These are phyloP conservation scores for Nymphaea thermarum DNA, from an alignment of 164 flowering plant genomes.

Conservation along the genomic window DNA sequence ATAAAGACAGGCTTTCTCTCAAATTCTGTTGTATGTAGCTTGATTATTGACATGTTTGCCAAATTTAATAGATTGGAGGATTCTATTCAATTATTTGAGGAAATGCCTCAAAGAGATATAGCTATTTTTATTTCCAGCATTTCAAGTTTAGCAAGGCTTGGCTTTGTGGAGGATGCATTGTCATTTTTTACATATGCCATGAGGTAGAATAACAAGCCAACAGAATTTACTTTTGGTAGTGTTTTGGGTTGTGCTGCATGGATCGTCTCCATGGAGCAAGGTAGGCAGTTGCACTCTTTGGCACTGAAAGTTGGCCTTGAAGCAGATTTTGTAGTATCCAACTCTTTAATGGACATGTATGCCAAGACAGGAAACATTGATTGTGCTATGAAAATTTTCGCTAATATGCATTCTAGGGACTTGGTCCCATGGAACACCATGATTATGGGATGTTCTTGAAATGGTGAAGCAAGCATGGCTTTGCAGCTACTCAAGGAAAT, in stretches of 20 bases:
- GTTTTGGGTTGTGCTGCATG: slow-evolving; percentile 24
- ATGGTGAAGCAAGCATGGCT: slow-evolving; percentile 30
- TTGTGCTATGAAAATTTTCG: slow-evolving; percentile 26
- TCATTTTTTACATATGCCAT: slow-evolving; percentile 26
- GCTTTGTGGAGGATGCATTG: slow-evolving; percentile 25
- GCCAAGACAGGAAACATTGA: slow-evolving; percentile 33
- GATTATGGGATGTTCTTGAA: slow-evolving; percentile 37
- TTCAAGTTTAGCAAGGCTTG: slow-evolving; percentile 35
- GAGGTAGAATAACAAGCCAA: slow-evolving; percentile 29
- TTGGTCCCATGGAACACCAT: slow-evolving; percentile 55
- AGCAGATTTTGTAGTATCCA: slow-evolving; percentile 33
- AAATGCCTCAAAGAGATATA: slow-evolving; percentile 31
- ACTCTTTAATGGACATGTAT: slow-evolving; percentile 50
- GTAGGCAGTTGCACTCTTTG: slow-evolving; percentile 45
- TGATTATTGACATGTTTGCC: slow-evolving; percentile 64
- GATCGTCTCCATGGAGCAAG: slow-evolving; percentile 24
- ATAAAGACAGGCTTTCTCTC: slow-evolving; percentile 41
- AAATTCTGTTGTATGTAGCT: slow-evolving; percentile 47
- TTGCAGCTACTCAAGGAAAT: slow-evolving; percentile 27
- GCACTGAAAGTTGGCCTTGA: slow-evolving; percentile 39
- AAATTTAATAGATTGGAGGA: slow-evolving; percentile 57
- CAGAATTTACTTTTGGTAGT: slow-evolving; percentile 41
- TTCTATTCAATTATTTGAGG: slow-evolving; percentile 34
- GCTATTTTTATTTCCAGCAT: slow-evolving; percentile 49
- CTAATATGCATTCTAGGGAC: slow-evolving; percentile 25